These are phyloP conservation scores for Thermoascus crustaceus DNA, from an alignment of 2,329 filamentous ascomycete species.

Conservation along the genomic window DNA sequence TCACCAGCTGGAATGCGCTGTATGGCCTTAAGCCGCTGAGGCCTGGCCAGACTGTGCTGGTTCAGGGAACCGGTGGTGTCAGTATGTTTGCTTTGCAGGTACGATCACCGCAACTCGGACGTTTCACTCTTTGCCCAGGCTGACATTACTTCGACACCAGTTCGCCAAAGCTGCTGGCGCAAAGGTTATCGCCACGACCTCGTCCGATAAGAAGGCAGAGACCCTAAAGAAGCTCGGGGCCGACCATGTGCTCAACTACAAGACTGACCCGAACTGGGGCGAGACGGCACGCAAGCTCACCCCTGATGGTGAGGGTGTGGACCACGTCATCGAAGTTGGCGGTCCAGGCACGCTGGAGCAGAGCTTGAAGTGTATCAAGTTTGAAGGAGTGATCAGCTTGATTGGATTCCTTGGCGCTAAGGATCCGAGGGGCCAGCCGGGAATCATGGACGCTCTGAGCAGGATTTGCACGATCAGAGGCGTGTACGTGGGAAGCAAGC, in stretches of 20 bases:
- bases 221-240: constrained; percentile 50
- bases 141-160: constrained; percentile 13
- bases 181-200: constrained; percentile 52
- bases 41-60: constrained; percentile 50
- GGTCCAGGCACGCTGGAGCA: constrained; percentile 54
- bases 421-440: constrained; percentile 40
- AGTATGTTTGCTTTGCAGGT: constrained; percentile 49
- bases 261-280: constrained; percentile 51
- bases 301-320: constrained; percentile 47
- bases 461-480: constrained; percentile 50
- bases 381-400: constrained; percentile 48
- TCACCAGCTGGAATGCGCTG: constrained; percentile 60
- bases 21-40: constrained; percentile 49
- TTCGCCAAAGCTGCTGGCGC: constrained; percentile 46
- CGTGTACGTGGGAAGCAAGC: constrained; percentile 48
- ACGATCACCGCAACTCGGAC: not conserved
- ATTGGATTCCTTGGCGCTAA: constrained; percentile 51
- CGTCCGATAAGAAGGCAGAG: constrained; percentile 46
- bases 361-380: constrained; percentile 46
- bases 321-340: constrained; percentile 59
- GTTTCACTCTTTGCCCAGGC: not conserved
- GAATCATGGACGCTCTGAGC: constrained; percentile 44
- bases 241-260: constrained; percentile 55
- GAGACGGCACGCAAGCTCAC: constrained; percentile 45
- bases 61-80: constrained; percentile 55